These are phyloP conservation scores for Parathielavia appendiculata DNA, from an alignment of 495 filamentous ascomycete genomes.

Conservation along the genomic window DNA sequence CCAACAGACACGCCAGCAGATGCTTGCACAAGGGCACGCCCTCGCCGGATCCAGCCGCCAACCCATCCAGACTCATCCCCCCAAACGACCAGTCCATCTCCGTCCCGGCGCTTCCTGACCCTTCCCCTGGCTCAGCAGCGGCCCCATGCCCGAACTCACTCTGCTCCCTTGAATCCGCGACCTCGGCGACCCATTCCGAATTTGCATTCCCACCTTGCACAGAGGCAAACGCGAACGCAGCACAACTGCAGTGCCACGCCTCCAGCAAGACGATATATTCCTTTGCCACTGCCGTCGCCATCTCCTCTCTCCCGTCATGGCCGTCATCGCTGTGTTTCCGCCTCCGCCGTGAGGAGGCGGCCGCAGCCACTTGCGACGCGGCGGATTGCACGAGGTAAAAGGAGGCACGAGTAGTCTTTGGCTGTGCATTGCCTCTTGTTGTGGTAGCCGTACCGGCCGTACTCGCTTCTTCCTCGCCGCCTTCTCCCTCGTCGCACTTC, in stretches of 20 bases:
- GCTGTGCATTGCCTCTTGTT: too few species aligned
- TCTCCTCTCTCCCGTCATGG: neutral
- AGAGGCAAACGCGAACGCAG: constrained; percentile 67
- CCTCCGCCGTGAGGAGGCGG: constrained; percentile 1
- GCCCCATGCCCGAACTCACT: neutral
- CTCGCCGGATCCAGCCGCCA: constrained; percentile 29
- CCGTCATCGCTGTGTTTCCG: neutral
- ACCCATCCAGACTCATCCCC: constrained; percentile 32
- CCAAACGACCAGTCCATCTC: constrained; percentile 36
- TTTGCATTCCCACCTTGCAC: constrained; percentile 33
- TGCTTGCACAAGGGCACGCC: constrained; percentile 74
- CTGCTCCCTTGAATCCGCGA: neutral
- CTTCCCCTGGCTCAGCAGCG: neutral
- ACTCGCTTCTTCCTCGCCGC: too few species aligned
- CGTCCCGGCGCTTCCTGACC: neutral
- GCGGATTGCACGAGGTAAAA: constrained; percentile 42
- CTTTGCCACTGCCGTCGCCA: neutral
- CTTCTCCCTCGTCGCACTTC: too few species aligned
- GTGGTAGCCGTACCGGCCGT: too few species aligned
- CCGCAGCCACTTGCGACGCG: constrained; percentile 16
- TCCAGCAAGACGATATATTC: constrained; percentile 64
- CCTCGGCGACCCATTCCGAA: neutral
- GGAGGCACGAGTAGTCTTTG: neutral
- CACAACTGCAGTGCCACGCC: constrained; percentile 90
- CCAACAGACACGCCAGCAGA: constrained; percentile 74